Percentiles rank a stretch among this genome's conserved stretches.
These are phyloP conservation scores for Eimeria necatrix DNA, from an alignment of 169 alveolate genomes.

Conservation along the genomic window DNA sequence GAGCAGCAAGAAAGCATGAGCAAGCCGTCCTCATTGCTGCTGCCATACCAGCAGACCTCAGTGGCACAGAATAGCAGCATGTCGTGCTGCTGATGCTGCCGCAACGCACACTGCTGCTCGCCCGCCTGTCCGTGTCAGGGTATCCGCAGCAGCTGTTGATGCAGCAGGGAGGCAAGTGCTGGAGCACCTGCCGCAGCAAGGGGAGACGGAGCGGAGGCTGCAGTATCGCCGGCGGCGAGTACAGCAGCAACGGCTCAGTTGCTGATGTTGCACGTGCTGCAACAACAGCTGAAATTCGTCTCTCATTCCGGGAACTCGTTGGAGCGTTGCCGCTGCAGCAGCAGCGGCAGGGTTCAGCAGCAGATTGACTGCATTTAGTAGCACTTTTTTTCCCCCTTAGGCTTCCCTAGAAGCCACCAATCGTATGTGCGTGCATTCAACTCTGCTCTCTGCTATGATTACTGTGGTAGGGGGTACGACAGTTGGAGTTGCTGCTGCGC, in stretches of 20 bases:
- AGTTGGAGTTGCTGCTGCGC: background rate
- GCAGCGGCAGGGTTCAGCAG: slow-evolving; percentile 63
- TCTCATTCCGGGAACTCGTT: slow-evolving; percentile 2
- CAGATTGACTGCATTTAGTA: slow-evolving; percentile 61
- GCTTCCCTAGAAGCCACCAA: slow-evolving; percentile 80
- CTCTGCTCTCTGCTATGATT: background rate
- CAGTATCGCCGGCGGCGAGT: slow-evolving; percentile 77
- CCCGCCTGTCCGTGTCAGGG: slow-evolving; percentile 68
- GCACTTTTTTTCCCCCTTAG: slow-evolving; percentile 58
- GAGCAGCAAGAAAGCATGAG: slow-evolving; percentile 75
- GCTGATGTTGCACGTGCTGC: slow-evolving; percentile 45
- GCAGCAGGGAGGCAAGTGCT: slow-evolving; percentile 51
- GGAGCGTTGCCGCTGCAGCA: slow-evolving; percentile 46
- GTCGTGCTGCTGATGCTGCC: slow-evolving; percentile 77
- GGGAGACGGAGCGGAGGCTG: slow-evolving; percentile 61
- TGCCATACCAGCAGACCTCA: slow-evolving; percentile 31
- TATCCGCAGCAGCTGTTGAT: slow-evolving; percentile 54
- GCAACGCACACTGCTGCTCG: slow-evolving; percentile 43
- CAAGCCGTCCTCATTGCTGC: slow-evolving; percentile 41
- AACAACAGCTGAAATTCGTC: slow-evolving; percentile 4
- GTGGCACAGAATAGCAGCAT: slow-evolving; percentile 65
- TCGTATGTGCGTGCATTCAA: background rate
- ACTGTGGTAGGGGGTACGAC: background rate
- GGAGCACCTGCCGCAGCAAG: slow-evolving; percentile 47
- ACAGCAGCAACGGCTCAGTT: slow-evolving; percentile 52